Evolutionary conservation across 1,139 yeast species (phyloP).

Genomic region (Candida frijolesensis): DNA sequence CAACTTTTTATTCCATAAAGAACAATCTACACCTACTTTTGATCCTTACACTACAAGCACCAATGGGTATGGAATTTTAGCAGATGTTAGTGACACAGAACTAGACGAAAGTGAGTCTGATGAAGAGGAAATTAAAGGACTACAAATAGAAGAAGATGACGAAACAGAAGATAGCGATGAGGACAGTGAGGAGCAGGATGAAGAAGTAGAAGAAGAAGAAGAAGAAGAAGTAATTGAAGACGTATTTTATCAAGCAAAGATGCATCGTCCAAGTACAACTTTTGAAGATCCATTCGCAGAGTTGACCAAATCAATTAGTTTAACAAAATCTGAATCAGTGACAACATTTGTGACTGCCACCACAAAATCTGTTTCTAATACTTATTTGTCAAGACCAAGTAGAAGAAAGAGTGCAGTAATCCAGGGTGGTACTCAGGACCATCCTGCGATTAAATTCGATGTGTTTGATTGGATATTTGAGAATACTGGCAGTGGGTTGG

Average conservation of each 20-base stretch:
- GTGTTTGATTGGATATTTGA: constrained; percentile 10
- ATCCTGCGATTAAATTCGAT: constrained; percentile 6
- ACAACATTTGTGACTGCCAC: background rate
- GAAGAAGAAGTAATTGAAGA: background rate
- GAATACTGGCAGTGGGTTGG: background rate
- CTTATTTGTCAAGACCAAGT: background rate
- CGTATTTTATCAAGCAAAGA: background rate
- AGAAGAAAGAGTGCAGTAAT: background rate
- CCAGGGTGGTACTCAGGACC: background rate
- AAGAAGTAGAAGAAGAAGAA: background rate
- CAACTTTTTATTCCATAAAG: background rate
- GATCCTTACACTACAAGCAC: background rate
- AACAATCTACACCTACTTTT: background rate
- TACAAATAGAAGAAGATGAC: background rate
- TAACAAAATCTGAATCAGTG: background rate
- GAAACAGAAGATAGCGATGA: background rate
- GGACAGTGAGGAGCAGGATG: background rate
- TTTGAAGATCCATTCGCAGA: constrained; percentile 4
- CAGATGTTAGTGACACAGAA: background rate
- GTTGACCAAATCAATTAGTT: background rate
- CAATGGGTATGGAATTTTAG: background rate
- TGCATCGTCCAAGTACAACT: background rate
- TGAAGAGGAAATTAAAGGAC: background rate
- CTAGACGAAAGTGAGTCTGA: background rate
- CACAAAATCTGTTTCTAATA: background rate